Base-by-base conservation (phyloP, 768 basidiomycete species). In the Lactarius trivialis region DNA sequence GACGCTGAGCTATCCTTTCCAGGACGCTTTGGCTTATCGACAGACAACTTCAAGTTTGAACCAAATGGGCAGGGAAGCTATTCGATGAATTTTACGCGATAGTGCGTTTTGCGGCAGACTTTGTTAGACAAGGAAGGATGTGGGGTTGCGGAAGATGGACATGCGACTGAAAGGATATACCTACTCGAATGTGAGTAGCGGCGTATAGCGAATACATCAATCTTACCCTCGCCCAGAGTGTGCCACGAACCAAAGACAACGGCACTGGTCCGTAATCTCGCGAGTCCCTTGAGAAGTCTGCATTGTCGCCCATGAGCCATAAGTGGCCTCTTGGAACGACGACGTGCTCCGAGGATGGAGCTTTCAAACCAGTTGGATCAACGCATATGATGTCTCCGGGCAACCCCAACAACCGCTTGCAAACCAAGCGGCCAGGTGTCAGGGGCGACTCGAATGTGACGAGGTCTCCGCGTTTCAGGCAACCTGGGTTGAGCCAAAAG, bases 51-150 rank as follows among this genome's bases (percentile, higher is more conserved):
- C 81, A 89, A 98, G 75, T 92, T 99, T 69, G 86, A 86, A 63
- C 92, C 92, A 19, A 95, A 96, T 66, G 91, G 88, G 7, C 86
- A 93, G 65, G 96, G 96, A n/a, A 93, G 96, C 0, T 98, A 98
- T 76, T 90, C 89, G 0, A 84, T 98, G 82, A 90, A 91, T 69
- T 97, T 98, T 71, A 77, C 76, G 50, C 81, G 72, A 68, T 86
- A 72, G 79, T 37, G 32, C 19, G 6, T 2, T 45, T 52, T 43
- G 41, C 28, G 50, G 43, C 37, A 41, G 56, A 61, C 32, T 39
- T 57, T 15, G 58, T 54, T 67, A 68, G 54, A 71, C 67, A 21
- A 73, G 69, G 60, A 67, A 70, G n/a, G 68, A 57, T 57, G 70
- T 70, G 30, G 71, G 71, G 43, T 68, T 74, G n/a, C 67, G 70